Percentiles rank a stretch among this genome's conserved stretches.
Evolutionary conservation across 495 filamentous ascomycete genomes (phyloP).

Genomic region (Lichenothelia convexa): DNA sequence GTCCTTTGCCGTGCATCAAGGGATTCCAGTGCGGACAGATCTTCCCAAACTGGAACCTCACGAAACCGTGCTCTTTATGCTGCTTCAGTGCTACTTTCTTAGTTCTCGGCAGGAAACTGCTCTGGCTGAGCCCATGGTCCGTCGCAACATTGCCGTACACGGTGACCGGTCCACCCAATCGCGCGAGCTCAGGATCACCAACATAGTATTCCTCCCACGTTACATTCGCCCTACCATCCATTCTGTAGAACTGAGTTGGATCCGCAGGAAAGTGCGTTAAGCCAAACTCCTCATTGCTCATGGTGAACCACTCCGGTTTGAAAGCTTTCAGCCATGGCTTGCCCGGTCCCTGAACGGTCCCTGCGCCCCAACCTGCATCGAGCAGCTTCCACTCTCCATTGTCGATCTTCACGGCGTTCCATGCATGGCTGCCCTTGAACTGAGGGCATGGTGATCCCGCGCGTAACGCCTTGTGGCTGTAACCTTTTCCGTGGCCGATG

Average conservation of each 20-base stretch:
- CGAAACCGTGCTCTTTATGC: conserved; percentile 25
- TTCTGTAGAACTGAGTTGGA: conserved; percentile 45
- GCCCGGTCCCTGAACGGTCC: conserved; percentile 31
- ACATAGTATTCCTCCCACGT: conserved; percentile 67
- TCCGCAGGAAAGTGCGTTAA: conserved; percentile 59
- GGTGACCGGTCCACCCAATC: conserved; percentile 25
- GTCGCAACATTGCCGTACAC: conserved; percentile 32
- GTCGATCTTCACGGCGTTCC: conserved; percentile 83
- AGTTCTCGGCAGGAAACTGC: conserved; percentile 38
- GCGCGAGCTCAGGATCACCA: conserved; percentile 29
- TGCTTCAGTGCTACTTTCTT: conserved; percentile 38
- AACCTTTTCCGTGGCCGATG: conserved; percentile 75
- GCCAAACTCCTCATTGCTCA: conserved; percentile 69
- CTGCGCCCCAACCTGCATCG: conserved; percentile 87
- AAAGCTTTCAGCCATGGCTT: conserved; percentile 49
- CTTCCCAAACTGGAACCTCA: conserved; percentile 62
- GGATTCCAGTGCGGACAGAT: conserved; percentile 66
- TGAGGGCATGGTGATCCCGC: conserved; percentile 41
- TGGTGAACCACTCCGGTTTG: conserved; percentile 50
- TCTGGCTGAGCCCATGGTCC: conserved; percentile 44
- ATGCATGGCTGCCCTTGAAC: conserved; percentile 52
- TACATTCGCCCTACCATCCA: conserved; percentile 34
- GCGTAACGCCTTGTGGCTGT: conserved; percentile 38
- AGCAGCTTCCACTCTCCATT: conserved; percentile 78
- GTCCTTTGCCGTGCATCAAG: conserved; percentile 40